Percentiles rank a stretch among this genome's conserved stretches.
Conservation (phyloP, 176 grass and related monocot genomes). For the Oropetium thomaeum region DNA sequence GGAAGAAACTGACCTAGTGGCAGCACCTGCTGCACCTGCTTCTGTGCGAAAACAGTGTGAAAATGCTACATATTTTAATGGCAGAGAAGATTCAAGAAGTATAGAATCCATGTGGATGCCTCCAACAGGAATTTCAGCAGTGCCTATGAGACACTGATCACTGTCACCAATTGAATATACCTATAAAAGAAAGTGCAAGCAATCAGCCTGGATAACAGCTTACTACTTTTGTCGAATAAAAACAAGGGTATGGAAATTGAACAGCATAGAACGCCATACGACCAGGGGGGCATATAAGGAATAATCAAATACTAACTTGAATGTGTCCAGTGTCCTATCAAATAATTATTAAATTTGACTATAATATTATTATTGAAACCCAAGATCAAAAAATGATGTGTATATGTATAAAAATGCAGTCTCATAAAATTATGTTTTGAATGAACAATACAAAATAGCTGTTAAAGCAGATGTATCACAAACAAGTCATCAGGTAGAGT, state of each 20-base stretch:
- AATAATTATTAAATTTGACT: neutral
- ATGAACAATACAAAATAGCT: constrained; percentile 4
- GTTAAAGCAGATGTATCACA: neutral
- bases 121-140: constrained; percentile 93
- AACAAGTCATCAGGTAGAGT: neutral
- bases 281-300: neutral
- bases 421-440: neutral
- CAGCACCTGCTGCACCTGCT: constrained; percentile 81
- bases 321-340: neutral
- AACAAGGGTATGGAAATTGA: neutral
- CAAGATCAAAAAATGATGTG: neutral
- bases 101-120: constrained; percentile 99
- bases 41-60: constrained; percentile 98
- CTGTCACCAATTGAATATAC: constrained; percentile 90
- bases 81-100: constrained; percentile 64
- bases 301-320: neutral
- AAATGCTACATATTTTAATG: constrained; percentile 92
- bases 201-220: neutral
- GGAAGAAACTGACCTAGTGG: constrained; percentile 53
- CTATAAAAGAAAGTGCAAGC: constrained; percentile 21
- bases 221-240: neutral
- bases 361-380: neutral
- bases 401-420: neutral
- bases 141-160: constrained; percentile 97
- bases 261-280: neutral